phyloP scores from a whole-genome alignment of 2,329 filamentous ascomycete genomes.

The Alternaria conjuncta region DNA sequence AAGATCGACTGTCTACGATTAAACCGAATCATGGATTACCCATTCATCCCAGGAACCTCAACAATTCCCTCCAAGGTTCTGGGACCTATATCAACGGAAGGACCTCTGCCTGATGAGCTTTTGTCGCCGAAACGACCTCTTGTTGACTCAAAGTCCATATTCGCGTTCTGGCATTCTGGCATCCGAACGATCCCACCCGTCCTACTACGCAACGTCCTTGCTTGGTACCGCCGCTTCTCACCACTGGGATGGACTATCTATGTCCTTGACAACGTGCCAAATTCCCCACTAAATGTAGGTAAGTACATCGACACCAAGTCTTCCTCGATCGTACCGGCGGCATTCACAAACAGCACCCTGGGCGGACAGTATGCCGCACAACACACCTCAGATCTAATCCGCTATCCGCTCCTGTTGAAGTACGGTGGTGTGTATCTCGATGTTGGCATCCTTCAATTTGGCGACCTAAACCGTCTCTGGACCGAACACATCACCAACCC shows the following conservation, averaged over 20 bases:
- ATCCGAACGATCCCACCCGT: slow-evolving; percentile 59
- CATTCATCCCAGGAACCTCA: neutral
- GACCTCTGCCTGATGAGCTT: slow-evolving; percentile 12
- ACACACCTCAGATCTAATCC: slow-evolving; percentile 65
- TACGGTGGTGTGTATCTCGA: slow-evolving; percentile 67
- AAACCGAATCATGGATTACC: neutral
- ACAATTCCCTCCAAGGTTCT: neutral
- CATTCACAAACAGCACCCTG: slow-evolving; percentile 59
- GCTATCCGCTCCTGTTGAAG: slow-evolving; percentile 62
- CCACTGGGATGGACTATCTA: slow-evolving; percentile 61
- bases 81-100: neutral
- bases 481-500: slow-evolving; percentile 56
- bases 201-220: slow-evolving; percentile 59
- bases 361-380: slow-evolving; percentile 59
- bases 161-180: slow-evolving; percentile 65
- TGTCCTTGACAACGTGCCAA: slow-evolving; percentile 55
- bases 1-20: neutral
- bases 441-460: slow-evolving; percentile 64
- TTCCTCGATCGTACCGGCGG: slow-evolving; percentile 54
- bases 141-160: slow-evolving; percentile 60
- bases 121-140: slow-evolving; percentile 44
- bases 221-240: slow-evolving; percentile 62
- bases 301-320: slow-evolving; percentile 58
- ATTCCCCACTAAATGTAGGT: slow-evolving; percentile 57
- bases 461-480: slow-evolving; percentile 64